Evolutionary conservation across 371 early-diverging fungal species (phyloP).

Genomic region (Neoconidiobolus thromboides): DNA sequence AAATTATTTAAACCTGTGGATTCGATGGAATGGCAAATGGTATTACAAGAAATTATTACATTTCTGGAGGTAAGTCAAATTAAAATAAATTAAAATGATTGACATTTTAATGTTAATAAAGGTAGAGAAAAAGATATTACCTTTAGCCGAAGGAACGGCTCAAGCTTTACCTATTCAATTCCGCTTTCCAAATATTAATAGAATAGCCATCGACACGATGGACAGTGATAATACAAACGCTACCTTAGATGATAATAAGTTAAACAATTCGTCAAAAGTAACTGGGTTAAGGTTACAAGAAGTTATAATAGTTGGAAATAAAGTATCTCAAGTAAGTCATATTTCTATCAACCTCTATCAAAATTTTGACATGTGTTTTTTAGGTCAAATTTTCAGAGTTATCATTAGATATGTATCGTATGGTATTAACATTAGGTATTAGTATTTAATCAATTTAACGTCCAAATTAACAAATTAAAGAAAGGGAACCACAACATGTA

Average conservation of each 20-base stretch:
- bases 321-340: constrained; percentile 48
- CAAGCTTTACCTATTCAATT: not conserved
- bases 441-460: no score
- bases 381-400: constrained; percentile 87
- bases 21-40: constrained; percentile 80
- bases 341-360: not conserved
- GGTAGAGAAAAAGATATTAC: constrained; percentile 65
- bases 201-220: not conserved
- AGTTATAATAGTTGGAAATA: constrained; percentile 80
- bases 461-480: no score
- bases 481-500: no score
- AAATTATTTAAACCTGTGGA: constrained; percentile 70
- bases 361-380: not conserved
- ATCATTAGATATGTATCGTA: constrained; percentile 88
- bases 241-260: not conserved
- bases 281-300: constrained; percentile 49
- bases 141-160: not conserved
- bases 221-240: not conserved
- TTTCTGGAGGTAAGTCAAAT: constrained; percentile 49
- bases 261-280: constrained; percentile 1
- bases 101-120: constrained; percentile 6
- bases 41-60: constrained; percentile 68
- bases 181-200: not conserved
- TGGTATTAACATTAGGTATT: constrained; percentile 67
- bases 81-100: not conserved